Conservation (phyloP, 2,329 filamentous ascomycete species). For the Aureobasidium mangrovei region DNA sequence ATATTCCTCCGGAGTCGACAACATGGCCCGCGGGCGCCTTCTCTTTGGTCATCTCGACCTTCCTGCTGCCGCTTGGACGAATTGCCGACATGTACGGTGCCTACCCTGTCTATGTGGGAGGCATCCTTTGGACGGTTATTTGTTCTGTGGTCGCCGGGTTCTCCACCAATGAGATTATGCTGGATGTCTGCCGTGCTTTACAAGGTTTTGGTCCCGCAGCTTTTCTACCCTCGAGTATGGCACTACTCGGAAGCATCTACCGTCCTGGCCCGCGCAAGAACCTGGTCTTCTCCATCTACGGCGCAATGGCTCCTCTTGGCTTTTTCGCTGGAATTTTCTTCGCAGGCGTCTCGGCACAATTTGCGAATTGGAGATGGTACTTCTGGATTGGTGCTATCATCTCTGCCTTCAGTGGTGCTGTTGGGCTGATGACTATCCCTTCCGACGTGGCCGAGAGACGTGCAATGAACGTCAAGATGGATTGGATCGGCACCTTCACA, state of each 20-base stretch:
- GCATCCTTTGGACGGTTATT: slow-evolving; percentile 39
- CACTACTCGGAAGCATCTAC: slow-evolving; percentile 28
- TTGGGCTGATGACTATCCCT: slow-evolving; percentile 43
- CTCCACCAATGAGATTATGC: slow-evolving; percentile 26
- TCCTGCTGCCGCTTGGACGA: slow-evolving; percentile 39
- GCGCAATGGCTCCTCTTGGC: slow-evolving; percentile 45
- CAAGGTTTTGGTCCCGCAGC: slow-evolving; percentile 31
- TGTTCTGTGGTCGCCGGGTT: slow-evolving; percentile 29
- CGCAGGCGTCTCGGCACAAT: slow-evolving; percentile 49
- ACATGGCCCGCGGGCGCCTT: slow-evolving; percentile 48
- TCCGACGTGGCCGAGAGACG: slow-evolving; percentile 35
- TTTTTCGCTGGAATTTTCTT: slow-evolving; percentile 58
- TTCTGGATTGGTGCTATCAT: slow-evolving; percentile 57
- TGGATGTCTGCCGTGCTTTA: slow-evolving; percentile 28
- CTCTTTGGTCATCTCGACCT: slow-evolving; percentile 40
- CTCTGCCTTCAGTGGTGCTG: slow-evolving; percentile 36
- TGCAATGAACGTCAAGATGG: slow-evolving; percentile 48
- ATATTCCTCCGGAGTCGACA: slow-evolving; percentile 57
- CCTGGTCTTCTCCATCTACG: slow-evolving; percentile 33
- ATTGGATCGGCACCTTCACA: slow-evolving; percentile 55
- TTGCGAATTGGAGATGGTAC: slow-evolving; percentile 55
- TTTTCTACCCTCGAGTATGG: slow-evolving; percentile 26
- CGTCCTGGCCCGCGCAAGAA: slow-evolving; percentile 30
- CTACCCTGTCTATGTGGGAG: slow-evolving; percentile 50
- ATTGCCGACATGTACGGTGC: slow-evolving; percentile 53